phyloP scores from a whole-genome alignment of 2,329 filamentous ascomycete genomes.

The Graphiopsis chlorocephala region DNA sequence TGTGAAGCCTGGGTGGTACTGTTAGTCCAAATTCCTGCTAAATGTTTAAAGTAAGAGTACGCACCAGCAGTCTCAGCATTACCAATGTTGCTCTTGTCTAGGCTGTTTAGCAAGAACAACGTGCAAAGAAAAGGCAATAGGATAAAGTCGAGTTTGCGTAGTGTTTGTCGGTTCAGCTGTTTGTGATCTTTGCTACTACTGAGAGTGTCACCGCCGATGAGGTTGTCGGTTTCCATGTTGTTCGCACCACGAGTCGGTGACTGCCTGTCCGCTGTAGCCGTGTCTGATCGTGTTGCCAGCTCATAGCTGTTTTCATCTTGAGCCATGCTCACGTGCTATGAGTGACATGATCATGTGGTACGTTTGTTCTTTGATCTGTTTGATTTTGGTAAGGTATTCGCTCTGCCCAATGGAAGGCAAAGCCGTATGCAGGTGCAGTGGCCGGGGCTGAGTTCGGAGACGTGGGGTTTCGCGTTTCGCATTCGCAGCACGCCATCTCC shows the following conservation, averaged over 20 bases:
- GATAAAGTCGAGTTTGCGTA: slow-evolving; percentile 50
- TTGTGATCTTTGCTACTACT: neutral
- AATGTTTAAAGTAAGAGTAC: neutral
- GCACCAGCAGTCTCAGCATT: slow-evolving; percentile 54
- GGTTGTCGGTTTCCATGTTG: neutral
- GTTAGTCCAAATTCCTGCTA: neutral
- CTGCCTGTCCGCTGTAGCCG: neutral
- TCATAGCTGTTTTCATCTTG: slow-evolving; percentile 10
- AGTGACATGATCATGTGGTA: neutral
- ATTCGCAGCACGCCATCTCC: slow-evolving; percentile 1
- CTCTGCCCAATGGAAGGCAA: neutral
- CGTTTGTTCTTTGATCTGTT: neutral
- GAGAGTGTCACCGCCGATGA: neutral
- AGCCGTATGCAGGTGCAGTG: neutral
- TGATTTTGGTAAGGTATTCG: neutral
- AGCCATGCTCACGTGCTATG: slow-evolving; percentile 3
- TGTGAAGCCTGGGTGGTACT: slow-evolving; percentile 47
- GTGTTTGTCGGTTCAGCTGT: slow-evolving; percentile 34
- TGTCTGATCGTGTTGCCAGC: slow-evolving; percentile 2
- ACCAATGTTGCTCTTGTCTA: slow-evolving; percentile 55
- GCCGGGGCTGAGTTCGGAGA: neutral
- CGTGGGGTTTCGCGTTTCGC: slow-evolving; percentile 3
- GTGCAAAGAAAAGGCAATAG: slow-evolving; percentile 52
- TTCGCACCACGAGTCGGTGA: neutral
- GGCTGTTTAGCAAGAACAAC: slow-evolving; percentile 52